A percentile compares a stretch with the other conserved stretches of the same genome.
phyloP scores from a whole-genome alignment of 768 basidiomycete genomes.

The Suillus subluteus region DNA sequence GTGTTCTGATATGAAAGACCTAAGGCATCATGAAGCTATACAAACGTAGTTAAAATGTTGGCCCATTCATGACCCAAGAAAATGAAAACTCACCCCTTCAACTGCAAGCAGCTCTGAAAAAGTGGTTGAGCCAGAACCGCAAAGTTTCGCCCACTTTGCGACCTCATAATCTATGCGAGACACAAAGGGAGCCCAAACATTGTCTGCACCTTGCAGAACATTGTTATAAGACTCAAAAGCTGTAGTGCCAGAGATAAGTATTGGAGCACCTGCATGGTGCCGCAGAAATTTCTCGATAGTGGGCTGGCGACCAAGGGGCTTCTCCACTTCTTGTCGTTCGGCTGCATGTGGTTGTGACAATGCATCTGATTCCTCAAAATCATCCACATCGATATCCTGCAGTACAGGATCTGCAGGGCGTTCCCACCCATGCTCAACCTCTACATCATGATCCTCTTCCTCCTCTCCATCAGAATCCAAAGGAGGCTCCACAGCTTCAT shows the following conservation, averaged over 20 bases:
- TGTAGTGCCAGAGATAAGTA: neutral
- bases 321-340: neutral
- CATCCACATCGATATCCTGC: neutral
- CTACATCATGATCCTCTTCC: neutral
- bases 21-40: conserved; percentile 28
- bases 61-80: neutral
- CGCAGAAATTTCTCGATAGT: neutral
- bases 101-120: conserved; percentile 43
- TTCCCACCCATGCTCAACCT: neutral
- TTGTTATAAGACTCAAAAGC: neutral
- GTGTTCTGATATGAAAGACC: conserved; percentile 38
- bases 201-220: neutral
- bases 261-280: neutral
- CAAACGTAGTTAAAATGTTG: neutral
- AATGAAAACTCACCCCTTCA: conserved; percentile 36
- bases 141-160: conserved; percentile 43
- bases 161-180: conserved; percentile 43
- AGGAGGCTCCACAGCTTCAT: neutral
- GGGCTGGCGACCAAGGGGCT: neutral
- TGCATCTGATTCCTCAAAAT: neutral
- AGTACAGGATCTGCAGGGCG: neutral
- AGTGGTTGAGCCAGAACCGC: conserved; percentile 39
- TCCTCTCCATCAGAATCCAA: neutral
- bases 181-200: conserved; percentile 36
- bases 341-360: neutral